Base-by-base conservation (phyloP, 2,329 filamentous ascomycete species). In the Plectosphaerella sp. region DNA sequence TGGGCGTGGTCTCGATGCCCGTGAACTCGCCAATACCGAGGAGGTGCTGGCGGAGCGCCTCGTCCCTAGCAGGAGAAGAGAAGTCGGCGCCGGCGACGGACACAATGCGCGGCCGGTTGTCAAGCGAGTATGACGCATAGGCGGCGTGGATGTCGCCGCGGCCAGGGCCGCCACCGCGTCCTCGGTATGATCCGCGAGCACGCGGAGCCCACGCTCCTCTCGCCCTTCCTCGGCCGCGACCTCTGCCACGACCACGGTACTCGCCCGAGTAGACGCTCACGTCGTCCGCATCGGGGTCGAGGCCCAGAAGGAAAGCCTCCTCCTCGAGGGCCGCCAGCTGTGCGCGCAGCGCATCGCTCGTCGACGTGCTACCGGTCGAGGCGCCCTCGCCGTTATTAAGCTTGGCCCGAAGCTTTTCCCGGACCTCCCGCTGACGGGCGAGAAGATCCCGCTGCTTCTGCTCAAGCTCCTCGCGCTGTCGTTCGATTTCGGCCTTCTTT, bases 61-160 rank as follows among this genome's bases (percentile, higher is more conserved):
- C 88, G 57, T 91, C 85, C 61, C 82, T 82, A 28, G 79, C 78
- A 2, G 79, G 63, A 14, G 75, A 75, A 4, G 84, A 83, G 62
- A 86, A 84, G 67, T 84, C 83, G 11, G 83, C 77, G 3, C 83
- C 86, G 8, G 76, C 75, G 22, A 93, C 70, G 6, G 80, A 77
- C 10, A 94, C 73, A 55, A 78, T 84, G 64, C 81, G 87, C 0
- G 89, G 86, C 45, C 89, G 77, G 64, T 92, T 91, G 62, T 94
- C 89, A 20, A 94, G 75, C 16, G 86, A 86, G 58, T 86, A 87
- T 33, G 78, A 76, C 4, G 77, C 81, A 59, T 84, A 84, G 1
- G 77, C 78, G 3, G 78, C 76, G 46, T 79, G 77, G 55, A 77
- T 72, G 33, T 77, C 76, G 45, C 73, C 72, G 54, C 61, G 73